Evolutionary conservation across 495 filamentous ascomycete genomes (phyloP), one percentile per base, ranked within the genome.

Genomic region (Podospora fimiseda): DNA sequence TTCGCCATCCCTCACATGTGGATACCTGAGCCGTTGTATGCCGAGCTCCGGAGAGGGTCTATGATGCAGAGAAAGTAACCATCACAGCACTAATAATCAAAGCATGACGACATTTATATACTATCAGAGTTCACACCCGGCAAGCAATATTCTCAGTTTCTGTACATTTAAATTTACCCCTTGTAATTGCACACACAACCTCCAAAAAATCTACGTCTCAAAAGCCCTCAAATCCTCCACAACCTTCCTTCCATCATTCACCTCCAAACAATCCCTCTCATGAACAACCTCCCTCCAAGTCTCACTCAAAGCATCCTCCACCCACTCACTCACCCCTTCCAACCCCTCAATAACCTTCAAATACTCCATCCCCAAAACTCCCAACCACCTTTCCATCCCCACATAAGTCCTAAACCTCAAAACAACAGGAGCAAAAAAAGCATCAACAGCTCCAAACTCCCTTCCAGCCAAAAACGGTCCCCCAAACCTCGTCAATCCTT

Each of bases 391-490:
- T 7, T 58, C 58, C 56, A 3, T 22, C 9, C 60, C 60, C 0
- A 63, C 47, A 50, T 61, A 69, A 6, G 65, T 68, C 57, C 59
- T 52, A 46, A 63, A 6, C 48, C 67, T 50, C 48, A 65, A 36
- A 36, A 60, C 67, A 7, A 74, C 67, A 0, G 72, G 71, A 61
- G 67, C 70, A 53, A 63, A 75, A 40, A 73, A 72, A 11, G 70
- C 69, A 59, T 75, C 72, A 1, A 61, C 72, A 0, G 67, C 70
- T 14, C 52, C 60, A 44, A 76, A 75, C 33, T 59, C 47, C 8
- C 2, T n/a, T 15, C 69, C 74, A 11, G 63, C 73, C 50, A 75
- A 48, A 41, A 60, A 74, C 15, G 70, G 67, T 5, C 70, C 64
- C 14, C 72, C 73, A 19, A 71, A 59, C 41, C 60, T 53, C 3